Percentiles rank a stretch among this genome's conserved stretches.
Conservation (phyloP, 192 early-diverging fungal genomes). For the Backusella morwellensis region DNA sequence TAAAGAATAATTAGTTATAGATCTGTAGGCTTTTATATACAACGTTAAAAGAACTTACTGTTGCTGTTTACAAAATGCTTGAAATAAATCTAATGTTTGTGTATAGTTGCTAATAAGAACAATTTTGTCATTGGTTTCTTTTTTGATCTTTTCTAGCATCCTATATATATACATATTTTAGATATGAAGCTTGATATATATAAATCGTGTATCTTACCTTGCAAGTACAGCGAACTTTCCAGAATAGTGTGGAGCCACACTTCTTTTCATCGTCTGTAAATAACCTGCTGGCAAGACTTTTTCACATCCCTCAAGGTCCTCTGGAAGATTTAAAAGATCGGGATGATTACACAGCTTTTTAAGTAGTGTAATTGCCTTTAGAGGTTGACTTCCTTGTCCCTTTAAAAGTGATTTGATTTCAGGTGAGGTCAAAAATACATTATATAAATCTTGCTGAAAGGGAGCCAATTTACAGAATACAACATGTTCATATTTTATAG, state of each 20-base stretch:
- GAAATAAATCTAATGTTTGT: constrained; percentile 94
- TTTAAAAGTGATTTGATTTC: constrained; percentile 70
- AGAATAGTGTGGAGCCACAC: constrained; percentile 51
- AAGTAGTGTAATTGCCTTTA: constrained; percentile 87
- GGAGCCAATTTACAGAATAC: constrained; percentile 88
- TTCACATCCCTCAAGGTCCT: constrained; percentile 59
- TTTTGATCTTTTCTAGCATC: constrained; percentile 73
- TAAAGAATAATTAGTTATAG: constrained; percentile 14
- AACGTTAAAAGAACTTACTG: constrained; percentile 52
- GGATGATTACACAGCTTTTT: constrained; percentile 99
- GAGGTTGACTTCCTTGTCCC: constrained; percentile 76
- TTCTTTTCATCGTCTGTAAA: constrained; percentile 51
- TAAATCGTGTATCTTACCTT: constrained; percentile 31
- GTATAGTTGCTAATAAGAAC: constrained; percentile 99
- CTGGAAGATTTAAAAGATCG: constrained; percentile 68
- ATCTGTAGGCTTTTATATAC: background rate
- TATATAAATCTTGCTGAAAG: constrained; percentile 81
- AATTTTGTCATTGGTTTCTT: constrained; percentile 86
- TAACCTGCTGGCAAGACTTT: constrained; percentile 53
- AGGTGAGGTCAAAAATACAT: constrained; percentile 68
- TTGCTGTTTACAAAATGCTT: constrained; percentile 77
- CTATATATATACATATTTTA: constrained; percentile 36
- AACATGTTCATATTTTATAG: constrained; percentile 97
- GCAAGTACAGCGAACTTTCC: constrained; percentile 90
- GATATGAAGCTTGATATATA: constrained; percentile 3